Conservation (phyloP, 2,329 filamentous ascomycete genomes). For the Colletotrichum sp. region DNA sequence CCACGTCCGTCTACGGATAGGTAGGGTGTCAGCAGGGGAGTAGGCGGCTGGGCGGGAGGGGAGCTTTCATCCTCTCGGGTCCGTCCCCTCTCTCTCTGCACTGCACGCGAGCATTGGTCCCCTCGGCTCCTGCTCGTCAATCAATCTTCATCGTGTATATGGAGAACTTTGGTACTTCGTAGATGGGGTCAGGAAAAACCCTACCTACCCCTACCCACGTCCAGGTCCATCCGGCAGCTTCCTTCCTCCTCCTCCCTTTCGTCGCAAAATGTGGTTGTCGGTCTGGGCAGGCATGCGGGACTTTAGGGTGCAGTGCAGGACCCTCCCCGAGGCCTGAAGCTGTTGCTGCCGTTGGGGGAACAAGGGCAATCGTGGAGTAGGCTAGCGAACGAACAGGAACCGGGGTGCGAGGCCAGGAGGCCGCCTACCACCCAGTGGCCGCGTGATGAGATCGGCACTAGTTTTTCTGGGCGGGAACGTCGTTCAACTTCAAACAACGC, state of each 20-base stretch:
- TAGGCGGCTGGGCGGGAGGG: neutral
- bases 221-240: neutral
- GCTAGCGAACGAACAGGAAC: neutral
- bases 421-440: neutral
- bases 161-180: neutral
- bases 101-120: neutral
- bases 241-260: neutral
- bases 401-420: neutral
- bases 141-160: neutral
- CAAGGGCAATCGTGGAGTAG: slow-evolving; percentile 10
- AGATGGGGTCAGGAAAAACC: neutral
- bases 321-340: neutral
- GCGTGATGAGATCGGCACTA: slow-evolving; percentile 13
- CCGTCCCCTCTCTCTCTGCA: neutral
- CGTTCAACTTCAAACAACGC: neutral
- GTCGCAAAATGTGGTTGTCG: neutral
- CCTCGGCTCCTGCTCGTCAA: neutral
- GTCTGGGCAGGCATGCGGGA: neutral
- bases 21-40: neutral
- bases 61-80: neutral
- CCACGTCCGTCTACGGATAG: neutral
- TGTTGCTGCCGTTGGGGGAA: neutral
- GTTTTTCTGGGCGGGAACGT: neutral
- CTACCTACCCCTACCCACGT: neutral
- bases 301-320: neutral